Conservation (phyloP, 495 filamentous ascomycete species). For the Aspergillus taichungensis region DNA sequence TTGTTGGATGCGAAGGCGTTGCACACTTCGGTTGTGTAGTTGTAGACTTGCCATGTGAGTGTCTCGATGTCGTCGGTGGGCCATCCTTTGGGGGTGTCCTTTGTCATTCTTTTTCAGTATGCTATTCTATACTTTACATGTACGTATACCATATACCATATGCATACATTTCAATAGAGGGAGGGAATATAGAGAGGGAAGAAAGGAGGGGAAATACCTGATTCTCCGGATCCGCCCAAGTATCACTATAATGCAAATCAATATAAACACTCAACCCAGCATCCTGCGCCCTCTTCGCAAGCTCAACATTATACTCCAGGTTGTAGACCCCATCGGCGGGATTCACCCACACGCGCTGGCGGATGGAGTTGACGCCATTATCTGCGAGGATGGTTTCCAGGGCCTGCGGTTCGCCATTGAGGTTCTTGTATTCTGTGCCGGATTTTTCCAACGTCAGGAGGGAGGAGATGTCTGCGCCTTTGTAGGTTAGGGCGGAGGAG, state of each 20-base stretch:
- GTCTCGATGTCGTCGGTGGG: constrained; percentile 45
- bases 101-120: not conserved
- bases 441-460: constrained; percentile 53
- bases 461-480: constrained; percentile 68
- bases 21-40: constrained; percentile 53
- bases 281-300: constrained; percentile 56
- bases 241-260: constrained; percentile 65
- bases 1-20: constrained; percentile 48
- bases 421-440: constrained; percentile 51
- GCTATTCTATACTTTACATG: not conserved
- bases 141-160: not conserved
- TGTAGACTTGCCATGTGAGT: constrained; percentile 53
- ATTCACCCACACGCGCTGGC: constrained; percentile 67
- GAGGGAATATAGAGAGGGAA: not conserved
- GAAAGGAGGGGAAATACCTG: constrained; percentile 21
- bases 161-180: not conserved
- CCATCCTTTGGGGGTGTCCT: constrained; percentile 52
- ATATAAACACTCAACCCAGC: constrained; percentile 57
- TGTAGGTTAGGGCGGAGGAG: constrained; percentile 47
- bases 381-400: constrained; percentile 56
- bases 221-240: constrained; percentile 44
- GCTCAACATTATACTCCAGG: constrained; percentile 57
- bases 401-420: constrained; percentile 39
- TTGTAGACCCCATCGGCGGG: constrained; percentile 57
- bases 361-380: constrained; percentile 60